Conservation (phyloP, 1,139 yeast genomes). For the Geotrichum bryndzae region DNA sequence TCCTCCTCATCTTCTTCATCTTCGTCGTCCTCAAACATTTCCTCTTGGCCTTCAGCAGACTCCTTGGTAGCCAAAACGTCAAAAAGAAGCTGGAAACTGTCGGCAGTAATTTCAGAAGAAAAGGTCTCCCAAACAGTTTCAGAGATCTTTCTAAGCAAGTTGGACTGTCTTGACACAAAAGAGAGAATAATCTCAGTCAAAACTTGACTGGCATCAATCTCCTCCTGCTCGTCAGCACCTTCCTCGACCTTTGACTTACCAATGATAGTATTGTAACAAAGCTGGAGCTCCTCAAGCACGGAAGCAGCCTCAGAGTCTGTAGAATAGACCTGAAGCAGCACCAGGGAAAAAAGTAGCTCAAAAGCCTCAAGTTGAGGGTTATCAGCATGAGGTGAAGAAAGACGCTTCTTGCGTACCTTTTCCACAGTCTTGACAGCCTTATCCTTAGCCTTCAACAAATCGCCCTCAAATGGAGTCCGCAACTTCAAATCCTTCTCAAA, state of each 20-base stretch:
- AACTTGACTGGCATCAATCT: conserved; percentile 48
- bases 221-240: conserved; percentile 33
- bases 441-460: conserved; percentile 40
- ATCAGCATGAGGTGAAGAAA: conserved; percentile 38
- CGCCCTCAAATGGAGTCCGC: conserved; percentile 34
- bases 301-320: conserved; percentile 71
- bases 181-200: conserved; percentile 77
- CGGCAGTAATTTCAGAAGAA: conserved; percentile 43
- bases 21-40: conserved; percentile 33
- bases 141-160: conserved; percentile 65
- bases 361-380: conserved; percentile 46
- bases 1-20: conserved; percentile 35
- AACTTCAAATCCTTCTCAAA: conserved; percentile 24
- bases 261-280: conserved; percentile 33
- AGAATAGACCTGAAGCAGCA: conserved; percentile 67
- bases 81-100: conserved; percentile 52
- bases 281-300: conserved; percentile 63
- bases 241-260: conserved; percentile 25
- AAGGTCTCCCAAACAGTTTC: conserved; percentile 70
- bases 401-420: conserved; percentile 41
- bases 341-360: conserved; percentile 73
- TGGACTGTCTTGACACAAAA: conserved; percentile 65
- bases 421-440: conserved; percentile 49
- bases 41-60: conserved; percentile 72
- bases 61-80: conserved; percentile 72